A percentile compares a stretch with the other conserved stretches of the same genome.
Evolutionary conservation across 1,139 yeast species (phyloP).

Genomic region (Suhomyces bokatorum): DNA sequence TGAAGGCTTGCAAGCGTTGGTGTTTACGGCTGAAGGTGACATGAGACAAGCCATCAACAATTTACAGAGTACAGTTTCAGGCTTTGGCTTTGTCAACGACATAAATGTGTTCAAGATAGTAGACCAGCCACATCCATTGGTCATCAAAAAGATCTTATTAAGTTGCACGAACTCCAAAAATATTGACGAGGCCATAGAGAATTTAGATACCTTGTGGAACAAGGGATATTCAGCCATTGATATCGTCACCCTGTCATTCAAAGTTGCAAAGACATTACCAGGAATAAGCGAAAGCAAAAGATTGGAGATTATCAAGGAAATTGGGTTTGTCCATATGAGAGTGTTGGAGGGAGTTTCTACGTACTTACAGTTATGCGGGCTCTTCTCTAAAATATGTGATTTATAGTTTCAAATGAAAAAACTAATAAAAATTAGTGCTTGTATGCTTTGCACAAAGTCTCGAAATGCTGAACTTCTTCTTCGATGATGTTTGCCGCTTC

Average conservation of each 20-base stretch:
- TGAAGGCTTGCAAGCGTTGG: slow-evolving; percentile 89
- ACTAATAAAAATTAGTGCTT: slow-evolving; percentile 15
- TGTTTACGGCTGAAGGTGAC: slow-evolving; percentile 98
- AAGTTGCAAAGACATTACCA: slow-evolving; percentile 76
- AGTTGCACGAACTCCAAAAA: slow-evolving; percentile 49
- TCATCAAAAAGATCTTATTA: slow-evolving; percentile 70
- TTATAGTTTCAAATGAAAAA: background rate
- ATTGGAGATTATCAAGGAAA: slow-evolving; percentile 76
- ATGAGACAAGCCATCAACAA: slow-evolving; percentile 98
- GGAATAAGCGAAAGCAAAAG: slow-evolving; percentile 66
- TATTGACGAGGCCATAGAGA: slow-evolving; percentile 68
- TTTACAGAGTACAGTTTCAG: slow-evolving; percentile 90
- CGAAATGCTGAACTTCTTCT: slow-evolving; percentile 63
- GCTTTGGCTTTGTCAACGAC: slow-evolving; percentile 86
- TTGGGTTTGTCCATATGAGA: slow-evolving; percentile 90
- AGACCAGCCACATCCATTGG: slow-evolving; percentile 93
- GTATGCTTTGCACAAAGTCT: slow-evolving; percentile 61
- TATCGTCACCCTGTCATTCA: slow-evolving; percentile 85
- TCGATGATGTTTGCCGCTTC: slow-evolving; percentile 47
- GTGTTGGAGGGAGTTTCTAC: slow-evolving; percentile 91
- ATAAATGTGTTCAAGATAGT: slow-evolving; percentile 93
- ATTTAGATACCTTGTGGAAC: slow-evolving; percentile 71
- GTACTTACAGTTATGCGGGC: slow-evolving; percentile 80
- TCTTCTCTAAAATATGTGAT: slow-evolving; percentile 64
- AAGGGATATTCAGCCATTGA: slow-evolving; percentile 95